Percentiles rank a stretch among this genome's conserved stretches.
Evolutionary conservation across 495 filamentous ascomycete genomes (phyloP).

Genomic region (Penicillium diatomitis): DNA sequence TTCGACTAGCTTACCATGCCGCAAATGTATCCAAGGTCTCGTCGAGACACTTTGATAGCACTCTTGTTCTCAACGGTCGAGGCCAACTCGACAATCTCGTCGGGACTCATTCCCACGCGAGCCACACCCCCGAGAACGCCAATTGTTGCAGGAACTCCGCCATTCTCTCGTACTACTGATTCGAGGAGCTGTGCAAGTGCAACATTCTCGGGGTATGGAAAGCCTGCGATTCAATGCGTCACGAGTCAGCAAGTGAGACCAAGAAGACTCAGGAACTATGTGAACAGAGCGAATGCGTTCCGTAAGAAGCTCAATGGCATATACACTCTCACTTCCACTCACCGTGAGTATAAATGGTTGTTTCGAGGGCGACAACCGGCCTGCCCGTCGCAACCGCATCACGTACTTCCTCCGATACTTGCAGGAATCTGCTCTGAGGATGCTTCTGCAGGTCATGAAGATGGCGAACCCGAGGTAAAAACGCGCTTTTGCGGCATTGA

Average conservation of each 20-base stretch:
- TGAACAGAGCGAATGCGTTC: too few species aligned
- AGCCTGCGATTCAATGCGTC: slow-evolving; percentile 40
- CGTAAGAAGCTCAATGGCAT: too few species aligned
- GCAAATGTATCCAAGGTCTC: slow-evolving; percentile 73
- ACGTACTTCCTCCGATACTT: slow-evolving; percentile 72
- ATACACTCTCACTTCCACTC: slow-evolving; percentile 3
- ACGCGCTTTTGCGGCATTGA: slow-evolving; percentile 9
- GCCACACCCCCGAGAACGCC: slow-evolving; percentile 76
- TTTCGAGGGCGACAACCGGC: slow-evolving; percentile 87
- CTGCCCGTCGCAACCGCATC: slow-evolving; percentile 60
- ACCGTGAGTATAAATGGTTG: slow-evolving; percentile 83
- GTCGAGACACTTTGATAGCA: slow-evolving; percentile 71
- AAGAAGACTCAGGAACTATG: neutral
- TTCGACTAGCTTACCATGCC: slow-evolving; percentile 55
- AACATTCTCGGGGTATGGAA: slow-evolving; percentile 73
- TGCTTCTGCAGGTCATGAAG: slow-evolving; percentile 28
- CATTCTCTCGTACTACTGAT: slow-evolving; percentile 63
- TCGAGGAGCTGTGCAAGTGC: slow-evolving; percentile 64
- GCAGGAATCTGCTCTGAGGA: slow-evolving; percentile 47
- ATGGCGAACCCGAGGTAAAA: slow-evolving; percentile 11
- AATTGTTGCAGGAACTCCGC: slow-evolving; percentile 87
- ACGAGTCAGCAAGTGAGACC: neutral
- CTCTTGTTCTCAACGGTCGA: slow-evolving; percentile 51
- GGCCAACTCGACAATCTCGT: slow-evolving; percentile 63
- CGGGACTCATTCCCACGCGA: slow-evolving; percentile 60